A percentile compares a stretch with the other conserved stretches of the same genome.
These are phyloP conservation scores for Fusarium nurragi DNA, from an alignment of 2,329 filamentous ascomycete genomes.

Conservation along the genomic window DNA sequence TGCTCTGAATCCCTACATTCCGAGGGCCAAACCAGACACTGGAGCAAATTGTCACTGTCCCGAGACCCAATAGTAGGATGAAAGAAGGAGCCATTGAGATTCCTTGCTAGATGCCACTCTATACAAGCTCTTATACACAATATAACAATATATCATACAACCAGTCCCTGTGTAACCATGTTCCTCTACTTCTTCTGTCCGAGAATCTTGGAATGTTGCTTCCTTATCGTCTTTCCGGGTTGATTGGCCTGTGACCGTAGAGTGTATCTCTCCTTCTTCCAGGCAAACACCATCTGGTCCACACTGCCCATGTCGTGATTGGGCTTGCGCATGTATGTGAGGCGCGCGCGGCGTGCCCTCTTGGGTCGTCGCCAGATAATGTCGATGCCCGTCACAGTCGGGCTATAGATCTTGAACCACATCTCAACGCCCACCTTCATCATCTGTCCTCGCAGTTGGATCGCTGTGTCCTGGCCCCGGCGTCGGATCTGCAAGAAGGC, in stretches of 20 bases:
- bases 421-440: conserved; percentile 92
- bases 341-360: conserved; percentile 83
- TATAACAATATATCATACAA: conserved; percentile 48
- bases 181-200: conserved; percentile 30
- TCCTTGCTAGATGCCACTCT: conserved; percentile 32
- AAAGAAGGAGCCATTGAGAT: neutral
- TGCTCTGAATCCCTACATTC: no score
- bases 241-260: conserved; percentile 50
- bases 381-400: conserved; percentile 89
- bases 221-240: conserved; percentile 30
- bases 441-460: conserved; percentile 86
- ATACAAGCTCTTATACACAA: conserved; percentile 39
- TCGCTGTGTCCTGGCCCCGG: conserved; percentile 87
- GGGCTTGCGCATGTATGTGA: conserved; percentile 91
- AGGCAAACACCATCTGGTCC: conserved; percentile 74
- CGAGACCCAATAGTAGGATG: no score
- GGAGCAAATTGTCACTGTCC: no score
- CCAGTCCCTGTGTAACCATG: neutral
- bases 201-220: conserved; percentile 25
- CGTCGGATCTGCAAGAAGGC: conserved; percentile 88
- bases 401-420: conserved; percentile 96
- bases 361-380: conserved; percentile 87
- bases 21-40: no score
- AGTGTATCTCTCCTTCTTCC: conserved; percentile 58
- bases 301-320: conserved; percentile 89